Evolutionary conservation across 768 basidiomycete species (phyloP).

Genomic region (button mushroom (Agaricus bisporus)): DNA sequence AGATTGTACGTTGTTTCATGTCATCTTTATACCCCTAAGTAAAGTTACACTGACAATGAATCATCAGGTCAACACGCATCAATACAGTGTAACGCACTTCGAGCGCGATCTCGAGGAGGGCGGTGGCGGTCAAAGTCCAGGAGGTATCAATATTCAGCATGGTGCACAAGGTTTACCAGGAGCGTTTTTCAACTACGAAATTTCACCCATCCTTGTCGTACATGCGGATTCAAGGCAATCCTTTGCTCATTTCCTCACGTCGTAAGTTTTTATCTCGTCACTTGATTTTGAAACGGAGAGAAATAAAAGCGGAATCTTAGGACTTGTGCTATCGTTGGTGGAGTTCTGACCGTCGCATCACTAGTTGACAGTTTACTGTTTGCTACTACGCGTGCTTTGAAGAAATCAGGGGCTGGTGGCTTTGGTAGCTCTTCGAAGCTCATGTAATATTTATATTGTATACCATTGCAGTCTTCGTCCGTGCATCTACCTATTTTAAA

Average conservation of each 20-base stretch:
- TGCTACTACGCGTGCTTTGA: slow-evolving; percentile 69
- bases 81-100: slow-evolving; percentile 95
- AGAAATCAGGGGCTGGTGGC: slow-evolving; percentile 40
- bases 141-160: slow-evolving; percentile 71
- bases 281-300: background rate
- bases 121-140: slow-evolving; percentile 44
- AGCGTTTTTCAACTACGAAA: slow-evolving; percentile 91
- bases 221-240: slow-evolving; percentile 89
- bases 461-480: slow-evolving; percentile 5
- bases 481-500: slow-evolving; percentile 1
- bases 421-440: slow-evolving; percentile 34
- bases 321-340: slow-evolving; percentile 96
- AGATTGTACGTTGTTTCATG: slow-evolving; percentile 37
- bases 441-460: slow-evolving; percentile 29
- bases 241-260: slow-evolving; percentile 97
- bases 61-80: slow-evolving; percentile 74
- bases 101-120: slow-evolving; percentile 83
- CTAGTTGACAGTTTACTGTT: slow-evolving; percentile 85
- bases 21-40: background rate
- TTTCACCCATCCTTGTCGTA: slow-evolving; percentile 92
- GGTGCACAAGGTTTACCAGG: slow-evolving; percentile 73
- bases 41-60: background rate
- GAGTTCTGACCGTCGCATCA: slow-evolving; percentile 91
- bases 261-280: slow-evolving; percentile 47
- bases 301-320: slow-evolving; percentile 30